phyloP scores from a whole-genome alignment of 768 basidiomycete genomes.

The Rhizopogon vinicolor region DNA sequence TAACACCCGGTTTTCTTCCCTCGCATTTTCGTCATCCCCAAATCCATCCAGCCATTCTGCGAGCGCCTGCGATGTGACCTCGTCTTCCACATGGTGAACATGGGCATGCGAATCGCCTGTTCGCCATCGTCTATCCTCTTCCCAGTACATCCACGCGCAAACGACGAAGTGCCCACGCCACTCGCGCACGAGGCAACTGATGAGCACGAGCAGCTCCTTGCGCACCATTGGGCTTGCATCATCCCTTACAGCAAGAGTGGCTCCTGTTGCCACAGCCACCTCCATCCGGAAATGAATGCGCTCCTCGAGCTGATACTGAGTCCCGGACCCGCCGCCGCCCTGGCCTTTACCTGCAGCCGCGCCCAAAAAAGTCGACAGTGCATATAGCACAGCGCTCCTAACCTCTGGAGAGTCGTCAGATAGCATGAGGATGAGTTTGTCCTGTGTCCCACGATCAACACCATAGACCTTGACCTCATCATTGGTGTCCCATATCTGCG shows the following conservation, averaged over 20 bases:
- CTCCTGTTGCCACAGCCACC: conserved; percentile 86
- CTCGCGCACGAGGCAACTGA: conserved; percentile 92
- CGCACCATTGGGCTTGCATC: conserved; percentile 97
- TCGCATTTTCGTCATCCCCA: conserved; percentile 55
- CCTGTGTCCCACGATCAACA: conserved; percentile 74
- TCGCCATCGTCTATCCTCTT: conserved; percentile 75
- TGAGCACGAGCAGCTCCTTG: conserved; percentile 87
- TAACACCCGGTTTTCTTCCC: conserved; percentile 77
- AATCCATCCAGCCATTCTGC: conserved; percentile 75
- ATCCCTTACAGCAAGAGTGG: conserved; percentile 82
- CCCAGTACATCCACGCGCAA: conserved; percentile 96
- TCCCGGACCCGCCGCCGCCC: conserved; percentile 85
- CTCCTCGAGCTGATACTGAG: conserved; percentile 70
- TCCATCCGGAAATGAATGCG: conserved; percentile 85
- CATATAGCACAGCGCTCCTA: conserved; percentile 84
- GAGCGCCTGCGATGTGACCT: conserved; percentile 66
- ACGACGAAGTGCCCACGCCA: conserved; percentile 96
- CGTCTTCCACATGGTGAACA: conserved; percentile 49
- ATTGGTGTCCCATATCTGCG: conserved; percentile 90
- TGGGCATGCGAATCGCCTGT: conserved; percentile 23
- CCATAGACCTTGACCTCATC: conserved; percentile 88
- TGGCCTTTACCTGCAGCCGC: conserved; percentile 75
- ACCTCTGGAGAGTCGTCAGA: conserved; percentile 92
- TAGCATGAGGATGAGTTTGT: conserved; percentile 73
- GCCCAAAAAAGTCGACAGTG: conserved; percentile 91